These are phyloP conservation scores for Straminergon stramineum DNA, from an alignment of 225 moss, liverwort and hornwort species.

Conservation along the genomic window DNA sequence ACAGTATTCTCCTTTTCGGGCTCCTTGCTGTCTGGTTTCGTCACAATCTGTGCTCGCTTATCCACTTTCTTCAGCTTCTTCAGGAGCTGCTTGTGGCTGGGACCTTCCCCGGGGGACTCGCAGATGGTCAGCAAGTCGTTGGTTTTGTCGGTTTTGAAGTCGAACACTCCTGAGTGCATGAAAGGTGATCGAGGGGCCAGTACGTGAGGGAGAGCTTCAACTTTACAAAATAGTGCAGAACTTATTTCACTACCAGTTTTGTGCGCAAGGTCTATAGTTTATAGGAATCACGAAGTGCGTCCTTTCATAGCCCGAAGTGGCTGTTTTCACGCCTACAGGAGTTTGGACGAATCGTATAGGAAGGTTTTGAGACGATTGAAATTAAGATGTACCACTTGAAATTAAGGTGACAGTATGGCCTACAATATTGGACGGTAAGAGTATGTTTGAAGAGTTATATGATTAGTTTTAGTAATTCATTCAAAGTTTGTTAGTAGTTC, in stretches of 20 bases:
- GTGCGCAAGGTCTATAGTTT: background rate
- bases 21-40: background rate
- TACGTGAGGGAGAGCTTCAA: background rate
- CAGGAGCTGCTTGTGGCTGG: background rate
- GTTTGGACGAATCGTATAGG: background rate
- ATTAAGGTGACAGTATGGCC: background rate
- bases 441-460: background rate
- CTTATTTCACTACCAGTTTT: background rate
- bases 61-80: constrained; percentile 7
- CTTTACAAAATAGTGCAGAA: background rate
- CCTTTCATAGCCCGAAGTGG: background rate
- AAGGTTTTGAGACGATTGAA: background rate
- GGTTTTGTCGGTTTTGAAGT: background rate
- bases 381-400: background rate
- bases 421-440: background rate
- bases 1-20: background rate
- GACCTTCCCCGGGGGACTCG: background rate
- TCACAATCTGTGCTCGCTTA: background rate
- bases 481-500: background rate
- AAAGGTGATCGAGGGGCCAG: background rate
- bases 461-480: too few species aligned
- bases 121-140: background rate
- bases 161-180: constrained; percentile 3
- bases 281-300: background rate
- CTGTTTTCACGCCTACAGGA: background rate